Evolutionary conservation across 495 filamentous ascomycete genomes (phyloP), one percentile per base, ranked within the genome.

Genomic region (Glarea lozoyensis): DNA sequence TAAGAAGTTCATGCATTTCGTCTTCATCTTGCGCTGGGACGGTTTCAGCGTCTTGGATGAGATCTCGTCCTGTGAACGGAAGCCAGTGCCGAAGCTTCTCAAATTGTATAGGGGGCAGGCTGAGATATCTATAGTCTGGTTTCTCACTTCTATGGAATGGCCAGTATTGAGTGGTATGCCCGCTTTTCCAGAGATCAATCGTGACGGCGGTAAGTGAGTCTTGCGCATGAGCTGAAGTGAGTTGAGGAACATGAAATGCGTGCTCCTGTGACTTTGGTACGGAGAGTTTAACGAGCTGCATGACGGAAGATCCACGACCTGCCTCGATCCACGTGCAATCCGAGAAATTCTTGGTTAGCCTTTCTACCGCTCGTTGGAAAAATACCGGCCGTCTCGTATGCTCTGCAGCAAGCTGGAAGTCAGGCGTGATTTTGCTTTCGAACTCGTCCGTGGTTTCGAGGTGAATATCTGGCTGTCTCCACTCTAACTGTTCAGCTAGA

Each of bases 101-200:
- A 35, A 79, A 79, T 43, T 75, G 68, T 32, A 76, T 77, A 0
- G 73, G 66, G 10, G 75, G 75, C 0, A 79, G 60, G 1, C 59
- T 37, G n/a, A 75, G 4, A 4, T 32, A 42, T 4, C 37, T 19
- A 41, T 69, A 68, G 17, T 40, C 18, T 21, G 12, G 15, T 12
- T 32, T 19, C 22, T 50, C 42, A 1, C 20, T 16, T 10, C 43
- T 30, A 20, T 48, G 45, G 45, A 58, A 61, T 9, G 16, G 42
- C 48, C 52, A 57, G 20, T 42, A 49, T 17, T 42, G 41, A 2
- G 31, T 34, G 2, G 40, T 15, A 25, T 49, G 29, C 11, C 59
- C 61, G 19, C 45, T 40, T 21, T 44, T 39, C 62, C 62, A 62
- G 4, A 64, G 43, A 11, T 46, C 36, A 6, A 45, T 19, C 1